These are phyloP conservation scores for Trypanosoma congolense DNA, from an alignment of 208 protist genomes.

Conservation along the genomic window DNA sequence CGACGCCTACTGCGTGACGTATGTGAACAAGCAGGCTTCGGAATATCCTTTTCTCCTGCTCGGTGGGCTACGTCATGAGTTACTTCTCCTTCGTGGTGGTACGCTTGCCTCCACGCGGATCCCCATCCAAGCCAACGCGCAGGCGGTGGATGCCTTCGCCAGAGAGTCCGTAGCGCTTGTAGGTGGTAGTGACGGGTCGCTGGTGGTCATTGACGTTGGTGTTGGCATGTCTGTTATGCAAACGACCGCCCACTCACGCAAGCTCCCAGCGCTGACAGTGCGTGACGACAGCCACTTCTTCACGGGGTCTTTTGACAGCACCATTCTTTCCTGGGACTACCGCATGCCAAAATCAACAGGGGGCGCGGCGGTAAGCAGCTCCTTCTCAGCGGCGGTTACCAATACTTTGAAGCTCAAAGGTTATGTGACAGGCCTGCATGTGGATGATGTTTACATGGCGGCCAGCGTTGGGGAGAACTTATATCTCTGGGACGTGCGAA, in stretches of 20 bases:
- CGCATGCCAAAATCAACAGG: slow-evolving; percentile 21
- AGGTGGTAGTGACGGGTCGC: slow-evolving; percentile 71
- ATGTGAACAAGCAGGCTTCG: slow-evolving; percentile 34
- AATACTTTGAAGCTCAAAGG: slow-evolving; percentile 77
- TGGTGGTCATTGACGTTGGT: slow-evolving; percentile 52
- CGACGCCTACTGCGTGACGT: slow-evolving; percentile 75
- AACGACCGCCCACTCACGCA: slow-evolving; percentile 57
- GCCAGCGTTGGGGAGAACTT: slow-evolving; percentile 77
- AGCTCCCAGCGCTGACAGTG: slow-evolving; percentile 72
- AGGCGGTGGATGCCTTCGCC: slow-evolving; percentile 64
- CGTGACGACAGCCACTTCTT: slow-evolving; percentile 73
- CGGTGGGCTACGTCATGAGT: slow-evolving; percentile 61
- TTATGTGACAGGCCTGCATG: slow-evolving; percentile 77
- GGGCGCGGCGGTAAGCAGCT: slow-evolving; percentile 22
- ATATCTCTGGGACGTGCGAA: slow-evolving; percentile 80
- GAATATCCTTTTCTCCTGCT: slow-evolving; percentile 43
- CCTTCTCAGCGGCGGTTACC: slow-evolving; percentile 9
- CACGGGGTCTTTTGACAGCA: slow-evolving; percentile 75
- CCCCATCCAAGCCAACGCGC: slow-evolving; percentile 52
- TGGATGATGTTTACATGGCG: slow-evolving; percentile 71
- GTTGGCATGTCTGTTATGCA: slow-evolving; percentile 21
- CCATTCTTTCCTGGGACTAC: slow-evolving; percentile 78
- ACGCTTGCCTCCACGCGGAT: slow-evolving; percentile 32
- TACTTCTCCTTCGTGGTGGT: slow-evolving; percentile 47
- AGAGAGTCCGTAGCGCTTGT: slow-evolving; percentile 38